Base-by-base conservation (phyloP, 2,329 filamentous ascomycete species). In the Leptographium wingfieldii region DNA sequence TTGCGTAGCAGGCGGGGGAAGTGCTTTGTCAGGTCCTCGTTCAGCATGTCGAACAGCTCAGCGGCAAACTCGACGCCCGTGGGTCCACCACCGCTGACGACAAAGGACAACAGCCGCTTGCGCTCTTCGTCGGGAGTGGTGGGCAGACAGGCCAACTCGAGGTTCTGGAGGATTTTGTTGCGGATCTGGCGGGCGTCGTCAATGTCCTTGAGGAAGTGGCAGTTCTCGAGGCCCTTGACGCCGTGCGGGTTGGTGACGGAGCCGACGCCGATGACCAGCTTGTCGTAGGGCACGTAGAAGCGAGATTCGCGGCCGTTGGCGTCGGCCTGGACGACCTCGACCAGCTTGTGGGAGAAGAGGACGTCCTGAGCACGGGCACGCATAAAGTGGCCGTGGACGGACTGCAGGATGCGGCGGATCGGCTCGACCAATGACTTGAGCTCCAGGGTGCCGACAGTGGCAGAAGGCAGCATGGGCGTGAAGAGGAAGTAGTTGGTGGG, bases 31-130 rank as follows among this genome's bases (percentile, higher is more conserved):
- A 99, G 74, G 70, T 99, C 94, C 71, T 99, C 95, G 69, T 99
- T 99, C 19, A 99, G 79, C 72, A 99, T 85, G 72, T 99, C 94
- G 71, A 88, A 97, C 7, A 99, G 80, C 71, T 99, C 94, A 6
- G 94, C 94, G 1, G 95, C 95, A 68, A 99, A 99, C 71, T 99
- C 94, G 43, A 99, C 94, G 62, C 94, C 94, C 0, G 94, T 99
- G 3, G 94, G 94, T 0, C 94, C 94, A 67, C 94, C 94, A 59
- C 94, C 94, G 69, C 90, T 92, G 60, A 99, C 77, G n/a, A 96
- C 94, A 68, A 99, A 99, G 0, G 94, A 97, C 5, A 99, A 79
- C 19, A 99, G 77, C 48, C 92, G 84, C 69, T 81, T 86, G 64
- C 94, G 85, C 73, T 99, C 94, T 52, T 91, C 86, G 67, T 99